These are phyloP conservation scores for Vitis hybrid DNA, from an alignment of 177 flowering plant genomes.

Conservation along the genomic window DNA sequence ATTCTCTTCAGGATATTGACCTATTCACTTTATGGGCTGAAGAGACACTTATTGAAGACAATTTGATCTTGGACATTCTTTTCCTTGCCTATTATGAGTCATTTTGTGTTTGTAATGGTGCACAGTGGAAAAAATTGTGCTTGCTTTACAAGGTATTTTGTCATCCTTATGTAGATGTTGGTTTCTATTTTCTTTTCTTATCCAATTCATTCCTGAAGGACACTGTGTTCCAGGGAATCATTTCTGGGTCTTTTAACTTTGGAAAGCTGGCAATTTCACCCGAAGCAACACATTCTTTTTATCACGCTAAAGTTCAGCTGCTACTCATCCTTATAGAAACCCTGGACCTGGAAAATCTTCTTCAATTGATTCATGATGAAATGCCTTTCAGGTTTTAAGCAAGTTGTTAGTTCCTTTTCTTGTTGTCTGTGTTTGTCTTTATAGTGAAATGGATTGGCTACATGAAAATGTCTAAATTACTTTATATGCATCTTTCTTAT, in stretches of 20 bases:
- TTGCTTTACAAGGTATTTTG: conserved; percentile 65
- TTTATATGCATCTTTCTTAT: too few species aligned
- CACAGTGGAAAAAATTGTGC: conserved; percentile 76
- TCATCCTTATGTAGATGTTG: neutral
- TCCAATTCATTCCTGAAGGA: conserved; percentile 11
- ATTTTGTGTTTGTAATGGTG: conserved; percentile 60
- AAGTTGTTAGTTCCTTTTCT: neutral
- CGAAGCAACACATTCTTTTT: conserved; percentile 56
- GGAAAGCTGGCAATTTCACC: conserved; percentile 65
- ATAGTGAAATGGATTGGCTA: too few species aligned
- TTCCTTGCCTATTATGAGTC: conserved; percentile 86
- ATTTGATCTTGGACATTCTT: conserved; percentile 79
- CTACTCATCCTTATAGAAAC: conserved; percentile 84
- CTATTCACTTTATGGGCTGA: conserved; percentile 89
- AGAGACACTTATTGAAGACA: conserved; percentile 81
- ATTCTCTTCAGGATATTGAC: conserved; percentile 65
- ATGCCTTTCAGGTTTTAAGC: conserved; percentile 68
- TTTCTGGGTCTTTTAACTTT: conserved; percentile 59
- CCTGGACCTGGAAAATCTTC: conserved; percentile 76
- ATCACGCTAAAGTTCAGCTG: conserved; percentile 75
- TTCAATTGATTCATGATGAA: conserved; percentile 84
- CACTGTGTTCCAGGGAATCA: conserved; percentile 50
- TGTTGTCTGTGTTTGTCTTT: neutral
- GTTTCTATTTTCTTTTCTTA: neutral
- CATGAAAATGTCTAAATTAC: too few species aligned